Evolutionary conservation across 768 basidiomycete species (phyloP), one percentile per base, ranked within the genome.

Genomic region (Trametopsis cervina): DNA sequence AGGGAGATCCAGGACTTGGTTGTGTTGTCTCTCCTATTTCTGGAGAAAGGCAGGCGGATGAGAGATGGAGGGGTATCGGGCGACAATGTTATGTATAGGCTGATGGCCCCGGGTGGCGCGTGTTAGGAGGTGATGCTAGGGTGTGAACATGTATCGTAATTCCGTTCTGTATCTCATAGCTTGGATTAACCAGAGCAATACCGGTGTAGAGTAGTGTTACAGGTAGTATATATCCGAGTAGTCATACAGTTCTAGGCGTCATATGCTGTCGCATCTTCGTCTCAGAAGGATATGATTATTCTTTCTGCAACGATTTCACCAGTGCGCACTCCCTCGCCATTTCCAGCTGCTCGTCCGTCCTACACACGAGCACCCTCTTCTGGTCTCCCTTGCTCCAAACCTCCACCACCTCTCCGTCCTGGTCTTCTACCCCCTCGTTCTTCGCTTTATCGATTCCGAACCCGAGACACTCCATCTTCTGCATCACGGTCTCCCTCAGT

Each of bases 391-490:
- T 46, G 29, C 46, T 62, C 1, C 72, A 70, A 13, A 84, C 66
- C 48, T 80, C 76, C 7, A 76, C 54, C 1, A 83, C 75, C 1
- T 60, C 60, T 0, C 68, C 76, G 11, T 69, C 62, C 11, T 49
- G 49, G 12, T 46, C 54, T 12, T 67, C 66, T 18, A 76, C 68
- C 5, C 51, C 60, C 10, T 49, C 53, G 45, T 83, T 84, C 60
- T 73, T 77, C 47, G 51, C 59, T 4, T 59, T 57, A 42, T 81
- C 75, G 10, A 88, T 63, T 0, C 51, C 65, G 49, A 81, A 83
- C 1, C 89, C 89, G 38, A 93, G 61, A 66, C 79, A 85, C 15
- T 44, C 55, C 13, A 84, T 66, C 26, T 73, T 69, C 27, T 71
- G 62, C 3, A 73, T 72, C 15, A 94, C 69, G 17, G 77, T 76